These are phyloP conservation scores for Abortiporus biennis DNA, from an alignment of 1,284 basidiomycete genomes.

Conservation along the genomic window DNA sequence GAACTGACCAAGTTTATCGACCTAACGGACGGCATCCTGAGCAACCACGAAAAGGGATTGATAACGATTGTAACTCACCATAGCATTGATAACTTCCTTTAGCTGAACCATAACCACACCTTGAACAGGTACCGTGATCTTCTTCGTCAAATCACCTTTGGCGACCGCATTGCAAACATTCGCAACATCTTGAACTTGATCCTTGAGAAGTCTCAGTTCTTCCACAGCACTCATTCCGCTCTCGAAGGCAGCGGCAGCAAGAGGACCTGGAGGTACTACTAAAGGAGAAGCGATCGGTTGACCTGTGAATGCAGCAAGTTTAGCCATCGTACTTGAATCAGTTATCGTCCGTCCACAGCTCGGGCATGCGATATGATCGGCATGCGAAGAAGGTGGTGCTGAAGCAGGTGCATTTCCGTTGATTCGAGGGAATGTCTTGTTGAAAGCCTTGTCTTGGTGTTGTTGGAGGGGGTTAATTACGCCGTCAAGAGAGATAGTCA, in stretches of 20 bases:
- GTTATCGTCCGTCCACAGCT: conserved; percentile 38
- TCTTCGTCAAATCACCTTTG: conserved; percentile 88
- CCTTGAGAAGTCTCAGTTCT: conserved; percentile 78
- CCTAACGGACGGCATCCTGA: conserved; percentile 30
- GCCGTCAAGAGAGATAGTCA: conserved; percentile 37
- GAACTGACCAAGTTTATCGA: conserved; percentile 77
- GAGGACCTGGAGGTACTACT: conserved; percentile 49
- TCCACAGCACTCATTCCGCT: conserved; percentile 66
- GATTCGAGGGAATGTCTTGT: conserved; percentile 29
- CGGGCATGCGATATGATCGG: conserved; percentile 38
- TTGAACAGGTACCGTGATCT: conserved; percentile 95
- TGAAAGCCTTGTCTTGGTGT: conserved; percentile 3
- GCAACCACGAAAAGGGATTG: background rate
- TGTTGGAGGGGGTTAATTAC: conserved; percentile 29
- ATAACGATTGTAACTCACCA: conserved; percentile 47
- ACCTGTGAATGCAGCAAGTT: conserved; percentile 19
- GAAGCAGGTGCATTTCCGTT: conserved; percentile 38
- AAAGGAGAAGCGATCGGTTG: conserved; percentile 36
- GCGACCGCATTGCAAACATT: conserved; percentile 96
- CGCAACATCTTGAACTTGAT: conserved; percentile 87
- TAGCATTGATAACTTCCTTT: conserved; percentile 97
- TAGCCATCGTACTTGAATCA: background rate
- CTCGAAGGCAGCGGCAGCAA: conserved; percentile 55
- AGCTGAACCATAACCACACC: conserved; percentile 97
- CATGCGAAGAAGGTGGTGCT: too few species aligned